Percentiles rank a stretch among this genome's conserved stretches.
Evolutionary conservation across 345 rosid species (phyloP).

Genomic region (Citrus cavaleriei): DNA sequence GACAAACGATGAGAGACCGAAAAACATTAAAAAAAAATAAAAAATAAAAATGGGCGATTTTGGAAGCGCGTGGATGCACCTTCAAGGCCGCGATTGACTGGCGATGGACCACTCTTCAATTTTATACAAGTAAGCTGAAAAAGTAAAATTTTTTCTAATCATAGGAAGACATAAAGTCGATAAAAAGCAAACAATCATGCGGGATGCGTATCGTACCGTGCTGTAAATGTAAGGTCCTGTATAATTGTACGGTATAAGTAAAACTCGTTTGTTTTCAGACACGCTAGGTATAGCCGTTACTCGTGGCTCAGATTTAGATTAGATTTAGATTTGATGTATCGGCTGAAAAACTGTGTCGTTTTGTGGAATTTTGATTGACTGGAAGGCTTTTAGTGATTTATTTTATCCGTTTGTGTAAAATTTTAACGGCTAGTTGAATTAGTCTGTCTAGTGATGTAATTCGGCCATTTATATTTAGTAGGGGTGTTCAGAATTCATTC

Average conservation of each 20-base stretch:
- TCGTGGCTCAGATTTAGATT: neutral
- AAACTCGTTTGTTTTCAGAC: no score
- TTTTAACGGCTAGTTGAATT: neutral
- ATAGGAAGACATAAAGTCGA: neutral
- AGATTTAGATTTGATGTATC: neutral
- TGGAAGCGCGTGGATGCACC: neutral
- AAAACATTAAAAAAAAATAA: no score
- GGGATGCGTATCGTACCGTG: neutral
- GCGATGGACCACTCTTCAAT: neutral
- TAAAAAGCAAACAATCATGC: no score
- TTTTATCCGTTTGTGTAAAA: neutral
- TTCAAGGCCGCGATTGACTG: neutral
- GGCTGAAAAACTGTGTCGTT: neutral
- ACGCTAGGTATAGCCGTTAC: neutral
- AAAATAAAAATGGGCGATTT: no score
- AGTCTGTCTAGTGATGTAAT: neutral
- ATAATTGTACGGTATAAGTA: no score
- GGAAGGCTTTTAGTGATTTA: no score
- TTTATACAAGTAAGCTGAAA: neutral
- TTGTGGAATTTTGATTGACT: neutral
- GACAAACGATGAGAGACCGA: no score
- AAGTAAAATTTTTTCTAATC: neutral
- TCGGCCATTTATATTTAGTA: no score
- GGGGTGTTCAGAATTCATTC: no score
- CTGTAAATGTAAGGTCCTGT: no score